These are phyloP conservation scores for Gentiana macrophylla DNA, from an alignment of 257 asterid genomes.

Conservation along the genomic window DNA sequence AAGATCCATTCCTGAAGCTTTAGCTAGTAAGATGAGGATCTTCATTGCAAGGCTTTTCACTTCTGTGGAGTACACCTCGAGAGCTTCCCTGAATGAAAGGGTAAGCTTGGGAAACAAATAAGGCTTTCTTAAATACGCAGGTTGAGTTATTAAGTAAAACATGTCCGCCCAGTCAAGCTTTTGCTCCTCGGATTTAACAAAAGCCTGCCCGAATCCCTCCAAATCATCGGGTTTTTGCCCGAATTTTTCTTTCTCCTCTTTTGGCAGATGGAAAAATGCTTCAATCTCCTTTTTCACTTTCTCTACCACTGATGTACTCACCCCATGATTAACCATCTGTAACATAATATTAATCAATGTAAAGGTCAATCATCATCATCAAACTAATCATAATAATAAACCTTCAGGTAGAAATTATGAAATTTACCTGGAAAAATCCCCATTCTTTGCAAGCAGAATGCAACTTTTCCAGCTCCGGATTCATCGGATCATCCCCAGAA, in stretches of 20 bases:
- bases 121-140: too few species aligned
- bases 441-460: too few species aligned
- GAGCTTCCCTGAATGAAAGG: slow-evolving; percentile 25
- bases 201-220: slow-evolving; percentile 26
- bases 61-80: slow-evolving; percentile 37
- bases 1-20: slow-evolving; percentile 25
- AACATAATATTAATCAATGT: background rate
- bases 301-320: slow-evolving; percentile 7
- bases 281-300: slow-evolving; percentile 16
- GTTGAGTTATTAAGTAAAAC: slow-evolving; percentile 5
- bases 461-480: too few species aligned
- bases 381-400: too few species aligned
- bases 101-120: too few species aligned
- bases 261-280: slow-evolving; percentile 25
- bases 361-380: too few species aligned
- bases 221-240: slow-evolving; percentile 15
- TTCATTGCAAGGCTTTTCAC: slow-evolving; percentile 29
- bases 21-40: slow-evolving; percentile 25
- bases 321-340: slow-evolving; percentile 21
- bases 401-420: too few species aligned
- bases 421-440: too few species aligned
- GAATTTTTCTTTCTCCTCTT: slow-evolving; percentile 18
- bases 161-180: slow-evolving; percentile 28
- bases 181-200: slow-evolving; percentile 24
- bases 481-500: too few species aligned